phyloP scores from a whole-genome alignment of 176 grass and related monocot genomes.

The Thinopyrum elongatum region DNA sequence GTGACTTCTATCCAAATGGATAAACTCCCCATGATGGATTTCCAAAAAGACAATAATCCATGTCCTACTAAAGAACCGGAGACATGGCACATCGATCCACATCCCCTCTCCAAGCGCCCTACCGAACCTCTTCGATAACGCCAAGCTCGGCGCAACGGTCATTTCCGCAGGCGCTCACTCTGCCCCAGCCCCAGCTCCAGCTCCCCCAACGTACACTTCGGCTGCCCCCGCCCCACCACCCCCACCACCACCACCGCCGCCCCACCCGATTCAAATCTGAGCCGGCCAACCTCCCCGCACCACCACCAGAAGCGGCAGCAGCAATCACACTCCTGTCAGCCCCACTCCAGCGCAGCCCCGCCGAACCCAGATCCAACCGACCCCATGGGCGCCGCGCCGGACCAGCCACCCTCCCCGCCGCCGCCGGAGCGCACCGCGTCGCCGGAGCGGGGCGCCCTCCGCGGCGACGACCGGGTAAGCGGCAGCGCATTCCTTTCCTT shows the following conservation, averaged over 20 bases:
- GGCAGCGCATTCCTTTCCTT: no score
- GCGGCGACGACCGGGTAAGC: not conserved
- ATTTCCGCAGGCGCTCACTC: not conserved
- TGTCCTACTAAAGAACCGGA: not conserved
- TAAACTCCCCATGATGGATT: not conserved
- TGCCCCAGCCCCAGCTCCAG: not conserved
- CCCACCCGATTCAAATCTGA: constrained; percentile 1
- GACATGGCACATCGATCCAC: not conserved
- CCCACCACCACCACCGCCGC: not conserved
- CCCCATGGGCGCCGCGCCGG: constrained; percentile 28
- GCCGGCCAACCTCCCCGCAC: not conserved
- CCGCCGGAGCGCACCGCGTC: constrained; percentile 18
- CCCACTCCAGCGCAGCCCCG: constrained; percentile 5
- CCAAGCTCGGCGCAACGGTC: not conserved
- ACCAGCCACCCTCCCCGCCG: not conserved
- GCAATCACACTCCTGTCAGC: constrained; percentile 7
- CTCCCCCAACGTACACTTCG: not conserved
- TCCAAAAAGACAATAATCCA: not conserved
- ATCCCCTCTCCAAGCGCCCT: not conserved
- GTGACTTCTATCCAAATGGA: no score
- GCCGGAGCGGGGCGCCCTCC: constrained; percentile 10
- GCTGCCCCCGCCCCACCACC: not conserved
- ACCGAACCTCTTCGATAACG: not conserved
- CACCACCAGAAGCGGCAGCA: not conserved
- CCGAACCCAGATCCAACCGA: not conserved